Evolutionary conservation across 768 basidiomycete genomes (phyloP).

Genomic region (Dendrothele bispora): DNA sequence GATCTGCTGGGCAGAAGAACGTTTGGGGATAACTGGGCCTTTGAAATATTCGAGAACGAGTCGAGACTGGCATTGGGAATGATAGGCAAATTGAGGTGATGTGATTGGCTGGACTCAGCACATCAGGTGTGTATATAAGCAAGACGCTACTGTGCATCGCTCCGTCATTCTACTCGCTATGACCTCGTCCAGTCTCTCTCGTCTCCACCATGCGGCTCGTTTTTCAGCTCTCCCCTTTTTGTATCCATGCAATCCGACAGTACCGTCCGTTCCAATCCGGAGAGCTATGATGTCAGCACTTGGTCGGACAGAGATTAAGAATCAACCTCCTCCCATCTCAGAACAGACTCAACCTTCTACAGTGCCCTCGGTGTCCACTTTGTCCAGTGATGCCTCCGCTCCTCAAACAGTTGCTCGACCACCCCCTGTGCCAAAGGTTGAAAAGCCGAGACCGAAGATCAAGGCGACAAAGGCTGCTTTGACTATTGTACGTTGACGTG

Average conservation of each 20-base stretch:
- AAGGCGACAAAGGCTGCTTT: slow-evolving; percentile 77
- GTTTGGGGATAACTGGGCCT: no score
- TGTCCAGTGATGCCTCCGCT: slow-evolving; percentile 61
- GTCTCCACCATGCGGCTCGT: slow-evolving; percentile 30
- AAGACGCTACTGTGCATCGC: no score
- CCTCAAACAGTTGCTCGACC: slow-evolving; percentile 75
- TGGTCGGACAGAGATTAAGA: slow-evolving; percentile 34
- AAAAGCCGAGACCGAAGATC: slow-evolving; percentile 64
- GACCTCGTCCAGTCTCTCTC: slow-evolving; percentile 28
- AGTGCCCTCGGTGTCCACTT: slow-evolving; percentile 41
- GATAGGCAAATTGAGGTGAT: no score
- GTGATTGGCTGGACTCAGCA: no score
- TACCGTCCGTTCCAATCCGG: slow-evolving; percentile 40
- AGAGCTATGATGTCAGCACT: slow-evolving; percentile 71
- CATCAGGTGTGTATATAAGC: no score
- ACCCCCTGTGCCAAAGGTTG: slow-evolving; percentile 64
- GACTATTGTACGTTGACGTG: slow-evolving; percentile 56
- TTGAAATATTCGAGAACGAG: no score
- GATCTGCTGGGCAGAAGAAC: no score
- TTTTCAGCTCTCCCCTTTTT: slow-evolving; percentile 30
- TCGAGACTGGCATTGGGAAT: no score
- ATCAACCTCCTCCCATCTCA: slow-evolving; percentile 20
- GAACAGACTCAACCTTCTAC: slow-evolving; percentile 57
- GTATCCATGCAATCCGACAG: slow-evolving; percentile 29
- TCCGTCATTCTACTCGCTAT: not conserved